Base-by-base conservation (phyloP, 176 grass and related monocot species). In the Miscanthus lutarioriparius region DNA sequence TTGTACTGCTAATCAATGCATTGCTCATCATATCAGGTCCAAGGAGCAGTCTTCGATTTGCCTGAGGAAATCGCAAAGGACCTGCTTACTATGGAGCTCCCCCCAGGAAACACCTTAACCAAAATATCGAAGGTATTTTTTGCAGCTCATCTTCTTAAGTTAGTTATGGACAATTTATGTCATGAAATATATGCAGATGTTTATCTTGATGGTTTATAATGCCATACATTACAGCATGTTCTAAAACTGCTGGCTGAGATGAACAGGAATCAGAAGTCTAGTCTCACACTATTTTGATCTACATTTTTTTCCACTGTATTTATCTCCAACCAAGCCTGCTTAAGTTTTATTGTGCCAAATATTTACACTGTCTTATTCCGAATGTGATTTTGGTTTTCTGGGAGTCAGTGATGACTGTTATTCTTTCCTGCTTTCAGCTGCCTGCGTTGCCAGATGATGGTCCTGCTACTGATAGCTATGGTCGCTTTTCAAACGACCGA, bases 11-110 rank as follows among this genome's bases (percentile, higher is more conserved):
- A 47, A 19, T 74, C 22, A 66, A 54, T 77, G 30, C 7, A 75
- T 72, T 92, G 13, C 20, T 86, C 14, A 59, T 80, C 62, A 26
- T 96, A 83, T 79, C 90, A 99, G 97, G 86, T 74, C 79, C 97
- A 94, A 93, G 97, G 93, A 80, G 97, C 93, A 41, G 93, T 96
- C 30, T 99, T 99, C n/a, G 97, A 99, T 94, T 87, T 99, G 84
- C 97, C 96, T 25, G 93, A 99, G 84, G 96, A 99, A 76, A 86
- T 96, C 77, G 91, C 91, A 48, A 96, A 86, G 77, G 78, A 94
- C 70, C 75, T 99, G 78, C 85, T 99, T 65, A 80, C 73, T 70
- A 96, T 87, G 87, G 90, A 96, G 74, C 84, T 96, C 2, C 90
- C n/a, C n/a, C 59, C 86, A 76, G 96, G 93, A 84, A 96, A 99